phyloP scores from a whole-genome alignment of 2,329 filamentous ascomycete genomes.

The Paraphaeosphaeria sporulosa region DNA sequence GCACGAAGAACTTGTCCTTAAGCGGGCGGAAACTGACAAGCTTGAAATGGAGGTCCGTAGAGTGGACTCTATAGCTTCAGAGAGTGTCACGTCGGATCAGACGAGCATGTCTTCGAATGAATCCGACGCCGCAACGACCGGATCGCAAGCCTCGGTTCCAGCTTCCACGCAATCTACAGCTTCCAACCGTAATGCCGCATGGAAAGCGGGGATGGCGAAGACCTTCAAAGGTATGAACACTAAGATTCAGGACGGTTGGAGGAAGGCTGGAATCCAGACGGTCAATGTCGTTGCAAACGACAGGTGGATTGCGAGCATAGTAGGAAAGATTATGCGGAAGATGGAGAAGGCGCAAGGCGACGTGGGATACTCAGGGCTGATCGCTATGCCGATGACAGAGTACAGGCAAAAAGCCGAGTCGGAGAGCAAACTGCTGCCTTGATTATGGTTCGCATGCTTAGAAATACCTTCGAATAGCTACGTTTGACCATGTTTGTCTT shows the following conservation, averaged over 20 bases:
- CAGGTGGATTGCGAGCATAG: conserved; percentile 62
- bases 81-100: conserved; percentile 31
- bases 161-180: conserved; percentile 12
- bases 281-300: conserved; percentile 59
- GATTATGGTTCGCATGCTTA: conserved; percentile 4
- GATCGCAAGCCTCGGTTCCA: conserved; percentile 1
- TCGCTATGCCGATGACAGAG: conserved; percentile 53
- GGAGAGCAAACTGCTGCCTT: conserved; percentile 47
- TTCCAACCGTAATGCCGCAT: conserved; percentile 30
- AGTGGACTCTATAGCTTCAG: conserved; percentile 29
- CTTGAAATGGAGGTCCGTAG: conserved; percentile 37
- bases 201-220: conserved; percentile 27
- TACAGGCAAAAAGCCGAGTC: conserved; percentile 47
- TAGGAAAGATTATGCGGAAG: conserved; percentile 60
- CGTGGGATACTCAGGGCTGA: conserved; percentile 58
- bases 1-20: conserved; percentile 43
- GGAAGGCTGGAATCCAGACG: conserved; percentile 54
- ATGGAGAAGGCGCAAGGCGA: conserved; percentile 60
- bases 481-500: neutral
- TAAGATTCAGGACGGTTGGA: conserved; percentile 55
- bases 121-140: conserved; percentile 5
- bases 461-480: neutral
- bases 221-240: conserved; percentile 42
- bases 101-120: conserved; percentile 16
- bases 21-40: conserved; percentile 30